Conservation (phyloP, 257 asterid genomes). For the Oldenlandia corymbosa region DNA sequence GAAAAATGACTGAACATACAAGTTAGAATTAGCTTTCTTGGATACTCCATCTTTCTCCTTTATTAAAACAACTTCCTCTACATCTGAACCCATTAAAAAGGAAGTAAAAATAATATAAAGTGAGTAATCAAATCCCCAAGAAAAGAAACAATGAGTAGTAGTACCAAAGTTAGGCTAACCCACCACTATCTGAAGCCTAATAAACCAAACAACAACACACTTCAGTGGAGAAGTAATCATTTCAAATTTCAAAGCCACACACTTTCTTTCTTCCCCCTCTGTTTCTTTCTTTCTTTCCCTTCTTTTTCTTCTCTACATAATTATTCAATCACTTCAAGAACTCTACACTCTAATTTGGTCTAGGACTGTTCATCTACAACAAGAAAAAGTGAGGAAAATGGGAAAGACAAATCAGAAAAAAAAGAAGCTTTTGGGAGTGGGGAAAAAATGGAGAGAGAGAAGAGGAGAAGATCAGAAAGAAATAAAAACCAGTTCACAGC, state of each 20-base stretch:
- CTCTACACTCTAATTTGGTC: constrained; percentile 7
- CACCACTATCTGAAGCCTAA: constrained; percentile 4
- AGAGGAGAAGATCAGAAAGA: constrained; percentile 21
- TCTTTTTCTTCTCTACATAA: constrained; percentile 31
- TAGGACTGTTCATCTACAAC: constrained; percentile 39
- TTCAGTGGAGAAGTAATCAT: constrained; percentile 18
- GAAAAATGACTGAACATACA: constrained; percentile 25
- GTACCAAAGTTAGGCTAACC: constrained; percentile 18
- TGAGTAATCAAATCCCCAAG: constrained; percentile 1
- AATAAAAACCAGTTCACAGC: constrained; percentile 20
- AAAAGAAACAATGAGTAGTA: background rate
- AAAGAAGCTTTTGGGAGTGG: constrained; percentile 7
- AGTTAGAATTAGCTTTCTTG: constrained; percentile 35
- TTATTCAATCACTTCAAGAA: constrained; percentile 37
- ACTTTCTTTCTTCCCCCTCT: background rate
- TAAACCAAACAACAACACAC: constrained; percentile 8
- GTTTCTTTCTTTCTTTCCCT: background rate
- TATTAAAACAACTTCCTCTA: constrained; percentile 32
- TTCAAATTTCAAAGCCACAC: constrained; percentile 10
- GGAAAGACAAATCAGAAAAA: background rate
- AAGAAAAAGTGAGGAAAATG: too few species aligned
- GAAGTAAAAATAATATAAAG: too few species aligned
- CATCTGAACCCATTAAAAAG: constrained; percentile 49
- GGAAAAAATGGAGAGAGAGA: constrained; percentile 6
- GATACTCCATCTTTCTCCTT: constrained; percentile 41